A percentile compares a stretch with the other conserved stretches of the same genome.
Conservation (phyloP, 176 grass and related monocot genomes). For the Tillandsia fasciculata region DNA sequence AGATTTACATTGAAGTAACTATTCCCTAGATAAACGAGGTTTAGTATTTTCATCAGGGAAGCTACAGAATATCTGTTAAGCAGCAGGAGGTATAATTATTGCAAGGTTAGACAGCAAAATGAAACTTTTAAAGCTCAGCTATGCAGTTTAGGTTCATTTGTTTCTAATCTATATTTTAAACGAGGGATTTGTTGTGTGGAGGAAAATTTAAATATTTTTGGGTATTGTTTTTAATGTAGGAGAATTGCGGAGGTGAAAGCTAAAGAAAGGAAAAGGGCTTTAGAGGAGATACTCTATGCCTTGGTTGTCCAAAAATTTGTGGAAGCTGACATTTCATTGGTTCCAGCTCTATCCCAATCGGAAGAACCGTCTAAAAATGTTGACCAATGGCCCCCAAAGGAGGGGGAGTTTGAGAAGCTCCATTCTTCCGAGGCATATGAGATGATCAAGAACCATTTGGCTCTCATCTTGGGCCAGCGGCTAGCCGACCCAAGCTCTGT, state of each 20-base stretch:
- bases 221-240: constrained; percentile 28
- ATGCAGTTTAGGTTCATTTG: constrained; percentile 1
- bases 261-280: constrained; percentile 65
- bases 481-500: constrained; percentile 42
- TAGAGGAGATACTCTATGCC: constrained; percentile 92
- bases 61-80: too few species aligned
- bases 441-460: constrained; percentile 93
- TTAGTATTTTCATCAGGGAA: too few species aligned
- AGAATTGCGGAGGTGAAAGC: constrained; percentile 96
- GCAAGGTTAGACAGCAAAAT: too few species aligned
- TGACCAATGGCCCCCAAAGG: constrained; percentile 47
- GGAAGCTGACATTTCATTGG: constrained; percentile 68
- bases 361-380: constrained; percentile 47
- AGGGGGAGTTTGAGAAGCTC: constrained; percentile 55
- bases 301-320: constrained; percentile 95
- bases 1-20: too few species aligned
- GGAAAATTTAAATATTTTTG: constrained; percentile 15
- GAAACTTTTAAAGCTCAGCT: too few species aligned
- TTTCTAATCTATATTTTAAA: constrained; percentile 5
- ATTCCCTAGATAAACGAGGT: too few species aligned
- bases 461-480: constrained; percentile 81
- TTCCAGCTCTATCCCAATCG: constrained; percentile 48
- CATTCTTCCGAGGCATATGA: constrained; percentile 79
- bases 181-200: background rate
- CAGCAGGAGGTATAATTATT: too few species aligned